These are phyloP conservation scores for Neofusicoccum cordaticola DNA, from an alignment of 2,329 filamentous ascomycete genomes.

Conservation along the genomic window DNA sequence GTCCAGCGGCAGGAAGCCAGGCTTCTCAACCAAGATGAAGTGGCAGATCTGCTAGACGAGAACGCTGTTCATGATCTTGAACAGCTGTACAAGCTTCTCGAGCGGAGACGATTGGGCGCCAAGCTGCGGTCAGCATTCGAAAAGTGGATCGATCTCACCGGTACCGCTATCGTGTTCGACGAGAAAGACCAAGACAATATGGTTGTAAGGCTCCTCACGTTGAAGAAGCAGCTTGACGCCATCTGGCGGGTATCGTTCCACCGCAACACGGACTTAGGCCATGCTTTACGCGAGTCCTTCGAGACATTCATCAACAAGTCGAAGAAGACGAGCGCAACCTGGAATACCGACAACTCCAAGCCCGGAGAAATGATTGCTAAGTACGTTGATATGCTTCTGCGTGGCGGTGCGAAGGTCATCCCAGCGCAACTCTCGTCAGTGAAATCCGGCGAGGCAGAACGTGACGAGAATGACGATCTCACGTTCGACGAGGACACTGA, in stretches of 20 bases:
- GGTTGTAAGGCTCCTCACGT: constrained; percentile 75
- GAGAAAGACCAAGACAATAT: constrained; percentile 77
- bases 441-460: constrained; percentile 56
- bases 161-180: constrained; percentile 75
- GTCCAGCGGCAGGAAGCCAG: constrained; percentile 63
- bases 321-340: constrained; percentile 67
- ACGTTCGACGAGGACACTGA: constrained; percentile 87
- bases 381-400: constrained; percentile 85
- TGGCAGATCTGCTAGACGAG: constrained; percentile 70
- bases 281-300: constrained; percentile 80
- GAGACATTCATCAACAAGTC: constrained; percentile 87
- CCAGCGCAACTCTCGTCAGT: constrained; percentile 63
- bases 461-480: constrained; percentile 59
- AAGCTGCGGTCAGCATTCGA: constrained; percentile 72
- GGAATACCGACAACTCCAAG: constrained; percentile 83
- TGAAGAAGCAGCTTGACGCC: constrained; percentile 75
- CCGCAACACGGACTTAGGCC: constrained; percentile 71
- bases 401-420: constrained; percentile 81
- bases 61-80: constrained; percentile 69
- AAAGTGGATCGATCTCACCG: constrained; percentile 73
- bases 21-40: constrained; percentile 59
- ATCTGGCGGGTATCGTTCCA: constrained; percentile 75
- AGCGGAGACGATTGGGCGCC: constrained; percentile 66
- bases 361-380: constrained; percentile 99
- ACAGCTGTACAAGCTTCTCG: constrained; percentile 73